Conservation (phyloP, 169 alveolate genomes). For the Perkinsus olseni region DNA sequence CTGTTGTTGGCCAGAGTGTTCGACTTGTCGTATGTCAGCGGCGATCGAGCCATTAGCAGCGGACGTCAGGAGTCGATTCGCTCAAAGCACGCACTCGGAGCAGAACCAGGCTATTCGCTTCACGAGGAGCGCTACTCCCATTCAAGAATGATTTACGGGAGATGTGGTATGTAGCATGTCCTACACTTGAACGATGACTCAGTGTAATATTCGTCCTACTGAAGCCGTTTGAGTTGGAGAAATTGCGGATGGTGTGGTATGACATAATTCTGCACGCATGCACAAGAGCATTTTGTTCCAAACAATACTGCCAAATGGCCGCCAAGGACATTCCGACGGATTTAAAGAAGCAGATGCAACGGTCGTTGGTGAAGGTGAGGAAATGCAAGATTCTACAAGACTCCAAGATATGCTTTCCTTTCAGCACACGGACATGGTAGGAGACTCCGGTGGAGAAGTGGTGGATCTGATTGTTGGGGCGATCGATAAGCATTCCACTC, state of each 20-base stretch:
- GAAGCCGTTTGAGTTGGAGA: neutral
- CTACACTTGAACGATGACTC: neutral
- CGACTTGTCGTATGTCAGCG: neutral
- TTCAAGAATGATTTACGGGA: neutral
- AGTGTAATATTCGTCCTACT: neutral
- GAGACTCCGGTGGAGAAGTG: neutral
- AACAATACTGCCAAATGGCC: neutral
- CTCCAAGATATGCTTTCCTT: neutral
- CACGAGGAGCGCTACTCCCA: neutral
- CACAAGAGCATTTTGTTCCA: neutral
- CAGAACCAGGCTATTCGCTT: neutral
- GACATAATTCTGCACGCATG: too few relatives aligned
- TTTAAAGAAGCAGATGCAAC: neutral
- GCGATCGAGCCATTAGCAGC: neutral
- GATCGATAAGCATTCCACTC: neutral
- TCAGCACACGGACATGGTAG: neutral
- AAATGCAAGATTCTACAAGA: neutral
- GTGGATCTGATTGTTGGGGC: neutral
- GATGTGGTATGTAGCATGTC: neutral
- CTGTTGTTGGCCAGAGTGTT: too few relatives aligned
- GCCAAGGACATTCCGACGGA: neutral
- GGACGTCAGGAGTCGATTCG: neutral
- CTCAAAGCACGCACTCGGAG: neutral
- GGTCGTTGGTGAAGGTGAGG: neutral
- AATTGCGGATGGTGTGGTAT: neutral